Percentiles rank a stretch among this genome's conserved stretches.
Conservation (phyloP, 2,329 filamentous ascomycete species). For the Pseudogymnoascus sp. region DNA sequence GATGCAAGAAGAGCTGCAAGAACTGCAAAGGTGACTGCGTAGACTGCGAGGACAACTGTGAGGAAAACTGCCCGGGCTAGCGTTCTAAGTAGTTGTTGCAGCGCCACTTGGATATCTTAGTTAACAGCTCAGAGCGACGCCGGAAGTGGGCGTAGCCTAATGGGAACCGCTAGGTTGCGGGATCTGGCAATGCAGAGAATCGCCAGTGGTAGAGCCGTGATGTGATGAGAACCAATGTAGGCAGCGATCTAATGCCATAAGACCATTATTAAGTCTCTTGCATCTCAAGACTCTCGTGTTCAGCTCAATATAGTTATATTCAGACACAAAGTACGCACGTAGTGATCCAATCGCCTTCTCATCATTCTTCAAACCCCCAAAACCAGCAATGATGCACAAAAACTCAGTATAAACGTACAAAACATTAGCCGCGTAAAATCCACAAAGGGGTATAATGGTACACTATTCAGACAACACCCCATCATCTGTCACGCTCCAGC, state of each 20-base stretch:
- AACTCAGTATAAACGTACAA: neutral
- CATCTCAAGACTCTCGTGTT: neutral
- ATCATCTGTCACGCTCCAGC: slow-evolving; percentile 28
- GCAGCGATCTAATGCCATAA: neutral
- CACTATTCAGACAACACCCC: slow-evolving; percentile 13
- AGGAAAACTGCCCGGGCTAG: neutral
- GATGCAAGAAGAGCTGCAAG: neutral
- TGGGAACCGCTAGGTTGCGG: neutral
- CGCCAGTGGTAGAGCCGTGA: neutral
- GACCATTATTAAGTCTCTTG: neutral
- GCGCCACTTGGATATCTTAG: too few relatives aligned
- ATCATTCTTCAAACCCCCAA: neutral
- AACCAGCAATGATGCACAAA: neutral
- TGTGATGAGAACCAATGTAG: neutral
- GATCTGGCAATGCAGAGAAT: neutral
- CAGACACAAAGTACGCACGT: neutral
- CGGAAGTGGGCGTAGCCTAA: neutral
- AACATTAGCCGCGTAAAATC: neutral
- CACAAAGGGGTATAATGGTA: neutral
- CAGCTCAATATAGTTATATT: neutral
- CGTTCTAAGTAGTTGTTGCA: too few relatives aligned
- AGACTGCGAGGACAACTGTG: neutral
- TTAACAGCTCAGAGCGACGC: too few relatives aligned
- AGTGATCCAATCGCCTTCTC: neutral
- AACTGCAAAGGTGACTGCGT: neutral